Base-by-base conservation (phyloP, 2,329 filamentous ascomycete species). In the Phaeosphaeriaceae sp. region DNA sequence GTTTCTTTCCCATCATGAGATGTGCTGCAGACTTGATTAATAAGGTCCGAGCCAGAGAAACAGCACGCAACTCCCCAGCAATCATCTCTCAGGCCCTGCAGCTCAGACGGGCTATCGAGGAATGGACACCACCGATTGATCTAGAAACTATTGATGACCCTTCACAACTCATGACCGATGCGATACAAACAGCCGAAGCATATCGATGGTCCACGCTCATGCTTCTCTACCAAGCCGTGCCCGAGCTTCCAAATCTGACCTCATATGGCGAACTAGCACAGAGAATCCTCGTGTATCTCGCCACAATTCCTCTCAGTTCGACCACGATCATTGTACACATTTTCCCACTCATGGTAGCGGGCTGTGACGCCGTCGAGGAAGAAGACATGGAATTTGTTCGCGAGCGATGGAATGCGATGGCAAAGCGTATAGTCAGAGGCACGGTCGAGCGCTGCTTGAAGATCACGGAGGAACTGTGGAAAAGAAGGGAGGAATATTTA, bases 261-360 rank as follows among this genome's bases (percentile, higher is more conserved):
- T 79, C 83, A 0, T 59, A 57, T 11, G 77, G 79, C 9, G 79
- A 83, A 36, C 73, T 88, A 4, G 84, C 85, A 0, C 82, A 85
- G 60, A 82, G 83, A 38, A 82, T 86, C 3, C 70, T 89, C 41
- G 76, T 81, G 12, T 79, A 82, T 40, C 74, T 89, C 3, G 85
- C 84, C 8, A 87, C 83, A 0, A 83, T 88, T 0, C 85, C 86
- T 0, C 70, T 82, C 0, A 80, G 76, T 8, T 86, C 83, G 21
- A 78, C 84, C 6, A 81, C 85, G 1, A 81, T 84, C n/a, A 86
- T 88, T 36, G 80, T 87, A 2, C 86, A 89, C 36, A 87, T 87
- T 51, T 88, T 85, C 56, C 86, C 86, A 0, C 77, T 89, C 1
- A 76, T 88, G 46, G 83, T 82, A 0, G 86, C 86, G 0, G 85